phyloP scores from a whole-genome alignment of 2,329 filamentous ascomycete genomes.

The Grosmannia serpens region DNA sequence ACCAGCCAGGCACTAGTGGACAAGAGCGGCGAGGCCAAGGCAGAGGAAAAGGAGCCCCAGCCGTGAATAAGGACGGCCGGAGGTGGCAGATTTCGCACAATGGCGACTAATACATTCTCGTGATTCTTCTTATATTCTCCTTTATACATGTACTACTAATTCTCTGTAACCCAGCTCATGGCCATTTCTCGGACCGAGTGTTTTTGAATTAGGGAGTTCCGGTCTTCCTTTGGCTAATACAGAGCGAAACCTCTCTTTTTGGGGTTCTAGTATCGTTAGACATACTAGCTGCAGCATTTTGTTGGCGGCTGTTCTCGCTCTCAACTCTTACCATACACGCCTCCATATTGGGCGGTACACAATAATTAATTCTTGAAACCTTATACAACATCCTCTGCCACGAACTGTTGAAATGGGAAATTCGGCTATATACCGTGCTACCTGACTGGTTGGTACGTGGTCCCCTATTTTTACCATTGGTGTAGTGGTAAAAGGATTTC shows the following conservation, averaged over 20 bases:
- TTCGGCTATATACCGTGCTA: no score
- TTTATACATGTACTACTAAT: background rate
- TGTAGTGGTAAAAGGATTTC: no score
- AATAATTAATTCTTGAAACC: no score
- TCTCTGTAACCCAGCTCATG: background rate
- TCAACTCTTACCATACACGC: no score
- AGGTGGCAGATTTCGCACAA: background rate
- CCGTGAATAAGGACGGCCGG: background rate
- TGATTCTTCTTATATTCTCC: background rate
- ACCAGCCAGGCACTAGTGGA: constrained; percentile 34
- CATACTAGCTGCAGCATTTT: no score
- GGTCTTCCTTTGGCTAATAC: background rate
- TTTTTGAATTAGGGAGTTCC: background rate
- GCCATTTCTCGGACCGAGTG: background rate
- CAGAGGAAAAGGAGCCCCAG: constrained; percentile 1
- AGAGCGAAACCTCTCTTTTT: background rate
- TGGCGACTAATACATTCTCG: background rate
- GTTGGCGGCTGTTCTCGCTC: no score
- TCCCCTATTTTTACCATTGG: no score
- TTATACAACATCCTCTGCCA: no score
- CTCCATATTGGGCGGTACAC: no score
- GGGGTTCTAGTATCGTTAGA: no score
- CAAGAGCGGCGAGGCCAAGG: background rate
- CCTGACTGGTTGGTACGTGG: no score
- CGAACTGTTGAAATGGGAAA: no score